These are phyloP conservation scores for Toxicodendron radicans DNA, from an alignment of 345 rosid genomes.

Conservation along the genomic window DNA sequence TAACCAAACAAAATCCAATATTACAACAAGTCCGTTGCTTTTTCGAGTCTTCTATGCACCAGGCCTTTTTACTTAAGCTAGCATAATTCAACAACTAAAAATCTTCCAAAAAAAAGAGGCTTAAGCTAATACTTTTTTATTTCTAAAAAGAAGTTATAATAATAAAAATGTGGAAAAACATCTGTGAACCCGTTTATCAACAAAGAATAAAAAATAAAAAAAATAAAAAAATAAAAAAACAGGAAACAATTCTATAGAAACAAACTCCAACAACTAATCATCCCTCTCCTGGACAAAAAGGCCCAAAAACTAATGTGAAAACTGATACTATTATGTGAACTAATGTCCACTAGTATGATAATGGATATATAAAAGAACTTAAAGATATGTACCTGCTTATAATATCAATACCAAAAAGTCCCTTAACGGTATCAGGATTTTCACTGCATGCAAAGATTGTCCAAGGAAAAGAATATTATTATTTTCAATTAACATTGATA, in stretches of 20 bases:
- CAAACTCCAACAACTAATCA: not conserved
- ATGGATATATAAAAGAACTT: not conserved
- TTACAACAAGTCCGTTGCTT: not conserved
- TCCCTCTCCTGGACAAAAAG: no score
- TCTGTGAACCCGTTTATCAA: no score
- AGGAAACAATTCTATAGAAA: not conserved
- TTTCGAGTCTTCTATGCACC: not conserved
- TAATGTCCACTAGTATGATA: not conserved
- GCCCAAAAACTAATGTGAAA: not conserved
- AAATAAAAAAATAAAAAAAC: no score
- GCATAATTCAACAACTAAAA: not conserved
- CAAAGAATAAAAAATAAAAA: not conserved
- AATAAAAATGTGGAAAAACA: no score
- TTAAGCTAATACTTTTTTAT: no score
- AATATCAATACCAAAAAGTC: conserved; percentile 82
- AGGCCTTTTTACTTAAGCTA: not conserved
- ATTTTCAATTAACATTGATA: not conserved
- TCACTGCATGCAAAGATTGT: conserved; percentile 44
- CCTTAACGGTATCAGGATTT: conserved; percentile 65
- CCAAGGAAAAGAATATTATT: conserved; percentile 2
- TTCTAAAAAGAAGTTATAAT: no score
- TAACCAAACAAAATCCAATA: not conserved
- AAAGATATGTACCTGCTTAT: conserved; percentile 64
- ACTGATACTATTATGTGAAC: not conserved
- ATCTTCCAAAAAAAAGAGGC: not conserved